These are phyloP conservation scores for Emmonsiellopsis sp. DNA, from an alignment of 2,329 filamentous ascomycete species.

Conservation along the genomic window DNA sequence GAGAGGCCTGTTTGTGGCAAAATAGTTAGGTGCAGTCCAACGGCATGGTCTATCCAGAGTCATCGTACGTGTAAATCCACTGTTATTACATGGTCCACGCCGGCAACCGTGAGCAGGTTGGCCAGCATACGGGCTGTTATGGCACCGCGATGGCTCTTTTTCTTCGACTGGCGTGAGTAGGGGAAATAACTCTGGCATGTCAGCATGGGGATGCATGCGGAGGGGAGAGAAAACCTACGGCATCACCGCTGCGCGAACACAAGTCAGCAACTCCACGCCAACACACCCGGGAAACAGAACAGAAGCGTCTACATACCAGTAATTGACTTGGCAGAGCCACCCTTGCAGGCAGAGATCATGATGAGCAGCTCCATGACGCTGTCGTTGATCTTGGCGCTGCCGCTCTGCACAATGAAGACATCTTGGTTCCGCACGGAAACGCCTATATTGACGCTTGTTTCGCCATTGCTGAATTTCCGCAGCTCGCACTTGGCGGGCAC, in stretches of 20 bases:
- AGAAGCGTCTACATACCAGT: slow-evolving; percentile 56
- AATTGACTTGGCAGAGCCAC: slow-evolving; percentile 91
- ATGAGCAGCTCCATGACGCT: slow-evolving; percentile 98
- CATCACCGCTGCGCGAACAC: slow-evolving; percentile 31
- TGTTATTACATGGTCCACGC: slow-evolving; percentile 94
- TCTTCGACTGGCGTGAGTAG: slow-evolving; percentile 99
- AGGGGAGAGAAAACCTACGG: slow-evolving; percentile 30
- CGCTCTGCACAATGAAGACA: slow-evolving; percentile 97
- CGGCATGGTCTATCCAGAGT: not conserved
- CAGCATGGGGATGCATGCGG: slow-evolving; percentile 18
- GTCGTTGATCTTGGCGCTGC: slow-evolving; percentile 92
- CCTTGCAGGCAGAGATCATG: slow-evolving; percentile 98
- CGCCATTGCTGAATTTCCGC: slow-evolving; percentile 60
- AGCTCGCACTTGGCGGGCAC: slow-evolving; percentile 51
- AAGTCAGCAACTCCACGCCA: slow-evolving; percentile 11
- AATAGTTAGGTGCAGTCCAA: not conserved
- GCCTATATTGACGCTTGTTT: slow-evolving; percentile 60
- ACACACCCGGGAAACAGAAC: slow-evolving; percentile 4
- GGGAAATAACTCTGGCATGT: slow-evolving; percentile 64
- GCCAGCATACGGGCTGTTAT: slow-evolving; percentile 97
- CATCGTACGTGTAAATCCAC: slow-evolving; percentile 76
- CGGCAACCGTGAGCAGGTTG: slow-evolving; percentile 85
- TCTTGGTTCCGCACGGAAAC: slow-evolving; percentile 85
- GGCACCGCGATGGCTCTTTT: slow-evolving; percentile 91
- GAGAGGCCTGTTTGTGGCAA: slow-evolving; percentile 50